Evolutionary conservation across 305 asterid genomes (phyloP), one percentile per base, ranked within the genome.

Genomic region (Fraxinus platypoda): DNA sequence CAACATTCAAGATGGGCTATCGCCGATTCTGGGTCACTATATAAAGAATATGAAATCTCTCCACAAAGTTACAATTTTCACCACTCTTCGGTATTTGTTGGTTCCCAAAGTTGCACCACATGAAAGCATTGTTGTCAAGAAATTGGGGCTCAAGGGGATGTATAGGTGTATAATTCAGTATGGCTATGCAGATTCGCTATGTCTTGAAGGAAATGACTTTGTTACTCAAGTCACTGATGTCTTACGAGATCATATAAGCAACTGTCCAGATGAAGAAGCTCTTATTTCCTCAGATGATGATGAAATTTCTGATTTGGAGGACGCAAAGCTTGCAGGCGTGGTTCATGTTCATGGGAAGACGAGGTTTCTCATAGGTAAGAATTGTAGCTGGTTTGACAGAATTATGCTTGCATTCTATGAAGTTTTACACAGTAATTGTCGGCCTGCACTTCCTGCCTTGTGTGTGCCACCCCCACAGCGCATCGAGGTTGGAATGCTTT

Each of bases 401-500:
- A 64, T 37, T 0, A 88, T 88, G 90, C 90, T 88, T 76, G 84
- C 84, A 28, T 88, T 88, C 82, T 88, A 88, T 76, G 90, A 88
- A 79, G 66, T 83, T 66, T 66, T 88, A 84, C 91, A 81, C 46
- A 83, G 88, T 54, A 86, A 88, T 79, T 86, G 91, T 79, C 83
- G 91, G 85, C 85, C 90, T 76, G 84, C 91, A 38, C 46, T 88
- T 38, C 89, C 90, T 49, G 82, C 87, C 66, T 46, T 88, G 46
- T 84, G 84, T 37, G 75, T 86, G 37, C 91, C 91, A 3, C 74
- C 83, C 52, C 82, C 79, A 43, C 89, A 86, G 21, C 81, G 87
- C 23, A 84, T 88, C 11, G 90, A 88, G 81, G 90, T 88, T 34
- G 90, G 91, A 30, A 86, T 88, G 91, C 87, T 86, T 34, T 88